Evolutionary conservation across 345 rosid species (phyloP), one percentile per base, ranked within the genome.

Genomic region (Sisymbrium irio): DNA sequence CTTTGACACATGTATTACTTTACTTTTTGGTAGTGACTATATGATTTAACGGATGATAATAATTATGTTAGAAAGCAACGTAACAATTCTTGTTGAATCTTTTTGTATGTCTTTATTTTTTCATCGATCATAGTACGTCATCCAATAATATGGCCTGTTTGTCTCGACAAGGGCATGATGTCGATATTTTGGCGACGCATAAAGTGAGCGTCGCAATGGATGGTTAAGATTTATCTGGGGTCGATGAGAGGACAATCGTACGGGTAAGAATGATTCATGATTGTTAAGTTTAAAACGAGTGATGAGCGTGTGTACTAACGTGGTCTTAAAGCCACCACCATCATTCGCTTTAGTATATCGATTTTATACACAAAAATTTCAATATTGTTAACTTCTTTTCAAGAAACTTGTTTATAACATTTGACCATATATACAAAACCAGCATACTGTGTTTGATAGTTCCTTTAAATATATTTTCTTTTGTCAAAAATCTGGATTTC

Each of bases 181-280:
- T 80, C 84, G 76, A 83, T 79, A 65, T 71, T 28, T 55, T 44
- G 37, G 30, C 56, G 32, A 64, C 56, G 41, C 41, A 35, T 36
- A 44, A 41, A 72, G 13, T 49, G 69, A 65, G 40, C 20, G 35
- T 51, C 54, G 42, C 20, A 14, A 33, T 60, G 77, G 73, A 62
- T 32, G 83, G 79, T 60, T 57, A 36, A 73, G 67, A 73, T 61
- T 28, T 12, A 45, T 20, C 35, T 25, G 3, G 22, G 65, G 20
- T 55, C 30, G 12, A 32, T 56, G 30, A 39, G 18, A 36, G 57
- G 49, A 44, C 17, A 45, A 82, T 83, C 79, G 14, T 37, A 81
- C 39, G 79, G 81, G 57, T 71, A 67, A 19, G 33, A 60, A 70
- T 70, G 42, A 76, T 62, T 59, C 55, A 70, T 70, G 42, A 76